phyloP scores from a whole-genome alignment of 768 basidiomycete species.

The Tephrocybe sp. region DNA sequence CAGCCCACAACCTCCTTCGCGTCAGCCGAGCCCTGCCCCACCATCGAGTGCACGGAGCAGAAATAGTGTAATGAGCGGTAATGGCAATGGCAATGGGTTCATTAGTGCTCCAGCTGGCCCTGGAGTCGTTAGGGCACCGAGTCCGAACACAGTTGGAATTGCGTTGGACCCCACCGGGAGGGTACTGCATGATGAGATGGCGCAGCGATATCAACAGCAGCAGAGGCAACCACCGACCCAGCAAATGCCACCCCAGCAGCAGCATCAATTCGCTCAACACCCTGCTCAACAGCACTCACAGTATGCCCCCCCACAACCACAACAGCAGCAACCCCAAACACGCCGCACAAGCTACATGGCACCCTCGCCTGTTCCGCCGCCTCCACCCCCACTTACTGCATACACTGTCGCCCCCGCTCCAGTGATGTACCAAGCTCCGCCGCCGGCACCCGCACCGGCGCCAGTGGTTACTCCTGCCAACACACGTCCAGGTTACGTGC shows the following conservation, averaged over 20 bases:
- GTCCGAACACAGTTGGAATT: conserved; percentile 82
- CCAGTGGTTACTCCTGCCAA: not conserved
- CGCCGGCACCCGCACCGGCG: conserved; percentile 22
- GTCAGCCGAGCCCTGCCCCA: conserved; percentile 55
- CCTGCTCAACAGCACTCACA: conserved; percentile 22
- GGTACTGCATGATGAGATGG: conserved; percentile 81
- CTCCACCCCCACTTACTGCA: conserved; percentile 24
- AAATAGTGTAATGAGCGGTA: conserved; percentile 11
- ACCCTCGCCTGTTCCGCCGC: conserved; percentile 26
- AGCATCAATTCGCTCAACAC: conserved; percentile 21
- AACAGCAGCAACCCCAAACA: conserved; percentile 29
- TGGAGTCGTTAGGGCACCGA: conserved; percentile 53
- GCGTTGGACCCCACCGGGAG: conserved; percentile 77
- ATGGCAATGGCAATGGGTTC: conserved; percentile 28
- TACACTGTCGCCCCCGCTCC: conserved; percentile 40
- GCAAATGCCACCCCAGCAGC: conserved; percentile 25
- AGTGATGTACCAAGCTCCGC: conserved; percentile 37
- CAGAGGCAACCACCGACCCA: conserved; percentile 13
- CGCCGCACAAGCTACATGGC: conserved; percentile 34
- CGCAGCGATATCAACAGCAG: conserved; percentile 52
- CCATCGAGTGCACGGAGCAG: conserved; percentile 16
- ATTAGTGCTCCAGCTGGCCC: conserved; percentile 39
- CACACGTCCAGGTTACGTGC: conserved; percentile 32
- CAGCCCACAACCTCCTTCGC: conserved; percentile 60
- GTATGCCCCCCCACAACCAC: conserved; percentile 28